Base-by-base conservation (phyloP, 768 basidiomycete species). In the Plicaturopsis crispa region DNA sequence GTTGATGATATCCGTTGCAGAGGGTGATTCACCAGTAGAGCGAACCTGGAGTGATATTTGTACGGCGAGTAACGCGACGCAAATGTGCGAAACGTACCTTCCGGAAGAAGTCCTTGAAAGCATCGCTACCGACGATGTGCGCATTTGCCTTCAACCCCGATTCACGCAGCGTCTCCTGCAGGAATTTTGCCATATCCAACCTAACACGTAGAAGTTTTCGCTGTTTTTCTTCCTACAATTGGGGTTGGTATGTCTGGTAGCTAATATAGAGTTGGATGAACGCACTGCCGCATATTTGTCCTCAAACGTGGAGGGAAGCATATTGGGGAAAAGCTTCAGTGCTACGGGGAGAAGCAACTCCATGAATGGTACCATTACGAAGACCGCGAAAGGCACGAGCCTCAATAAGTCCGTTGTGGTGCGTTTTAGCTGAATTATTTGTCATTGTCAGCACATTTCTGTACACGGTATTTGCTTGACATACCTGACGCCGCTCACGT, bases 31-130 rank as follows among this genome's bases (percentile, higher is more conserved):
- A 34, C 96, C 96, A 0, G 94, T 98, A 4, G 89, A 87, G 36
- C 96, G 86, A 43, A 92, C 82, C 84, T 85, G 47, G 5, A n/a
- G 20, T 12, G 24, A 24, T 31, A 16, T 17, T 23, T 32, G 24
- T n/a, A 13, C 31, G 24, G 20, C 13, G 19, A 7, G 16, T 24
- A 14, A 30, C 10, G 18, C 13, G 33, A 24, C 21, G 16, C 31
- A 6, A 5, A 33, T 4, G 31, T 23, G 13, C 13, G 31, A 18
- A 24, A 34, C 63, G 22, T 37, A 89, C 91, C 67, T 98, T 98
- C 55, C 90, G 79, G 82, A 99, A 99, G 67, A 99, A 99, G 60
- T 94, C 91, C 57, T 97, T 97, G 76, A 99, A 99, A 28, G 91
- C 88, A 39, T 96, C 93, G 30, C 77, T 84, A 45, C 90, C 86